Evolutionary conservation across 2,329 filamentous ascomycete genomes (phyloP), one percentile per base, ranked within the genome.

Genomic region (Arthrobotrys entomopaga): DNA sequence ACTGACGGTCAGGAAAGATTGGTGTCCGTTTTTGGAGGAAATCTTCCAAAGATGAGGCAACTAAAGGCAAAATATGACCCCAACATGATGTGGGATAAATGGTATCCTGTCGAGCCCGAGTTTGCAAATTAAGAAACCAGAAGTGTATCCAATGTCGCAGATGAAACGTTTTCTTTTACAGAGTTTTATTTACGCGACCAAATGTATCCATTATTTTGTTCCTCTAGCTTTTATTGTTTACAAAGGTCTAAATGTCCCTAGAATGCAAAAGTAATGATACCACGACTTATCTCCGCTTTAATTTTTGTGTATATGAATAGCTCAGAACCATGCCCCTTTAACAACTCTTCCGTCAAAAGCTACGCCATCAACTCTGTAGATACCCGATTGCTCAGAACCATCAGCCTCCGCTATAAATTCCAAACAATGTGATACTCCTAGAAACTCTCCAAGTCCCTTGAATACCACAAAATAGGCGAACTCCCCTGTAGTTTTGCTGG

Each of bases 31-130:
- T 74, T 74, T 49, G 71, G 71, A 11, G 13, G 42, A 19, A 75
- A 75, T 34, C 49, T 70, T 16, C 53, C 34, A 60, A 82, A 81
- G 59, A 79, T 87, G 77, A 80, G 78, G 72, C 76, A 75, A 7
- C 75, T 87, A 78, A 87, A 87, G 82, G 74, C 78, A 26, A 82
- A 82, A 76, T 86, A 85, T 71, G 85, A 87, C 67, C 84, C 83
- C 1, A 61, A 81, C 2, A 79, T 81, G 26, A 80, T 78, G 63
- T 86, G 85, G 66, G 83, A 81, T 78, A 84, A 83, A 76, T 85
- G 82, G 69, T 81, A 80, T 20, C 84, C 83, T 0, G 81, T 83
- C 61, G 59, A 65, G 8, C 71, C 71, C 24, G 58, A 59, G 11
- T 15, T 53, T 40, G 0, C 54, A 15, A 67, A 46, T 34, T 59